These are phyloP conservation scores for Pyrenopolyporus hunteri DNA, from an alignment of 495 filamentous ascomycete species.

Conservation along the genomic window DNA sequence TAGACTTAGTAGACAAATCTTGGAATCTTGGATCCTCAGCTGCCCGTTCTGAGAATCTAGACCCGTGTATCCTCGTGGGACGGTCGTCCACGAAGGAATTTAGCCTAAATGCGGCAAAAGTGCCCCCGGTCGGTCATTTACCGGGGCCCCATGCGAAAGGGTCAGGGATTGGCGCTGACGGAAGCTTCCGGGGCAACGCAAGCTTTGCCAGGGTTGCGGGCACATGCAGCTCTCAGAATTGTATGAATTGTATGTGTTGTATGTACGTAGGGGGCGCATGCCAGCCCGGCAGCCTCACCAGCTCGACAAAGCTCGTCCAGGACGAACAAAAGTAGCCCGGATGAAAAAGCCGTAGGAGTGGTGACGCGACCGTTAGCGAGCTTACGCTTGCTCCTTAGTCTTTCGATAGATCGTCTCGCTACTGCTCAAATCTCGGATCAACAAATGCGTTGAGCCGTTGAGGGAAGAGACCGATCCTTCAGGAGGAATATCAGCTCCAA, in stretches of 20 bases:
- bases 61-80: constrained; percentile 25
- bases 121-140: constrained; percentile 17
- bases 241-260: no score
- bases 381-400: neutral
- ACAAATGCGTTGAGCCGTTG: neutral
- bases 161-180: constrained; percentile 12
- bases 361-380: constrained; percentile 1
- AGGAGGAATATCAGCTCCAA: neutral
- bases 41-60: constrained; percentile 22
- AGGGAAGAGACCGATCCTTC: neutral
- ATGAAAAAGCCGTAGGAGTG: constrained; percentile 12
- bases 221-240: constrained; percentile 18
- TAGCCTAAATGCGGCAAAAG: constrained; percentile 39
- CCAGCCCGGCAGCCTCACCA: constrained; percentile 4
- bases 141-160: constrained; percentile 23
- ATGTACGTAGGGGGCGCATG: neutral
- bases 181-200: constrained; percentile 29
- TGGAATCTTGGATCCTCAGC: constrained; percentile 18
- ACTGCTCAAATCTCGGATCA: constrained; percentile 1
- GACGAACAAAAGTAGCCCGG: constrained; percentile 13
- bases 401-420: constrained; percentile 14
- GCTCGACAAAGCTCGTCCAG: neutral
- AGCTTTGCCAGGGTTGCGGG: constrained; percentile 2
- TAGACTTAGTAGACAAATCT: constrained; percentile 9
- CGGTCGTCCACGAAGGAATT: constrained; percentile 15